A percentile compares a stretch with the other conserved stretches of the same genome.
Evolutionary conservation across 495 filamentous ascomycete genomes (phyloP).

Genomic region (Trichoderma virens): DNA sequence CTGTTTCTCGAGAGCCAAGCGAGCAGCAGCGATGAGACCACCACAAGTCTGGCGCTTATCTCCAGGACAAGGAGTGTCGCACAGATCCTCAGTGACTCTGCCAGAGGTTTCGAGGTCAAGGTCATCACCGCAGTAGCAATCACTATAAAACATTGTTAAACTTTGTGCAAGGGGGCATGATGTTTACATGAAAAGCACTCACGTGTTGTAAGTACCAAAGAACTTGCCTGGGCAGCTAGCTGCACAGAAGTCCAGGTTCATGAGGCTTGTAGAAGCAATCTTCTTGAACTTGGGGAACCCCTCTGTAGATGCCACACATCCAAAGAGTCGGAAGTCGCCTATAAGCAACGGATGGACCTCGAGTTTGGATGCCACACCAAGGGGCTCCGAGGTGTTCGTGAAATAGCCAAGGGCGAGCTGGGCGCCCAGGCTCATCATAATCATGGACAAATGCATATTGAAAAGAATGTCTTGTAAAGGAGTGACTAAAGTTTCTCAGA

Average conservation of each 20-base stretch:
- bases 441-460: neutral
- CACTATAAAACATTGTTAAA: neutral
- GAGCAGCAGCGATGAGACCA: neutral
- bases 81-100: neutral
- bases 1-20: no score
- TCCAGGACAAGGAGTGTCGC: neutral
- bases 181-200: neutral
- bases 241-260: constrained; percentile 6
- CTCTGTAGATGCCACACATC: neutral
- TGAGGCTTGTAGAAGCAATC: neutral
- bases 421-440: constrained; percentile 1
- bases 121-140: constrained; percentile 9
- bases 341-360: neutral
- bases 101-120: neutral
- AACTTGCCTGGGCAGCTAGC: neutral
- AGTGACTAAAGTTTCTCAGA: neutral
- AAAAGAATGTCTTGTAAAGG: neutral
- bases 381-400: neutral
- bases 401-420: neutral
- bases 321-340: constrained; percentile 1
- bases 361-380: neutral
- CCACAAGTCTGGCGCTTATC: neutral
- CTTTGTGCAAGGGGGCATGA: no score
- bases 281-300: neutral
- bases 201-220: constrained; percentile 5